A percentile compares a stretch with the other conserved stretches of the same genome.
These are phyloP conservation scores for Blastocystis sp. DNA, from an alignment of 352 stramenopile species.

Conservation along the genomic window DNA sequence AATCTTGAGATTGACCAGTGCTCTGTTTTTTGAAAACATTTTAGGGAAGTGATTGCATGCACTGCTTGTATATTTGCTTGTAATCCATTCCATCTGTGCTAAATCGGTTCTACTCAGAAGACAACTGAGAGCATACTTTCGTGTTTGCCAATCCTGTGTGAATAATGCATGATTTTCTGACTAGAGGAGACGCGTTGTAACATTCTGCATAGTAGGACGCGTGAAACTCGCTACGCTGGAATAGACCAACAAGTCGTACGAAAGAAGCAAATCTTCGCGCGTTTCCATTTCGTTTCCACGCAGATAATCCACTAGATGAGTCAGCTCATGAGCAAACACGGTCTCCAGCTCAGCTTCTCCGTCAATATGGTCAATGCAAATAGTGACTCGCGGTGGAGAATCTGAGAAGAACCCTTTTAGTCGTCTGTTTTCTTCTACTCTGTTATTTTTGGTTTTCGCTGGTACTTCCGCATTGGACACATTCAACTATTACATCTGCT, in stretches of 20 bases:
- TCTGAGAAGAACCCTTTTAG: not conserved
- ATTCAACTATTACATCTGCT: not conserved
- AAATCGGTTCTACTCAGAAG: not conserved
- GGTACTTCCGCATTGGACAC: not conserved
- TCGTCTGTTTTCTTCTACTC: not conserved
- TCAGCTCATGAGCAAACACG: constrained; percentile 8
- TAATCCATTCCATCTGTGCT: not conserved
- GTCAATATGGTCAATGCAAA: constrained; percentile 29
- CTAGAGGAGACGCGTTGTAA: not conserved
- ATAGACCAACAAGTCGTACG: not conserved
- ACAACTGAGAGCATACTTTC: not conserved
- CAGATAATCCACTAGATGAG: constrained; percentile 17
- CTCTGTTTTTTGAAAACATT: not conserved
- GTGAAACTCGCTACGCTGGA: not conserved
- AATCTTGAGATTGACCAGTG: not conserved
- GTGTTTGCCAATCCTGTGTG: not conserved
- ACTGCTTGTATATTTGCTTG: not conserved
- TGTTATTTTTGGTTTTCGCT: not conserved
- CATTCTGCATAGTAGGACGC: constrained; percentile 34
- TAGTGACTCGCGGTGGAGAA: not conserved
- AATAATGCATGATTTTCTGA: not conserved
- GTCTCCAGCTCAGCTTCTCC: not conserved
- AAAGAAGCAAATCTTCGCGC: not conserved
- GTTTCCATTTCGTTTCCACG: constrained; percentile 2
- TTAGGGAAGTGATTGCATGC: not conserved